Evolutionary conservation across 345 rosid species (phyloP), one percentile per base, ranked within the genome.

Genomic region (Arabidopsis arenosa): DNA sequence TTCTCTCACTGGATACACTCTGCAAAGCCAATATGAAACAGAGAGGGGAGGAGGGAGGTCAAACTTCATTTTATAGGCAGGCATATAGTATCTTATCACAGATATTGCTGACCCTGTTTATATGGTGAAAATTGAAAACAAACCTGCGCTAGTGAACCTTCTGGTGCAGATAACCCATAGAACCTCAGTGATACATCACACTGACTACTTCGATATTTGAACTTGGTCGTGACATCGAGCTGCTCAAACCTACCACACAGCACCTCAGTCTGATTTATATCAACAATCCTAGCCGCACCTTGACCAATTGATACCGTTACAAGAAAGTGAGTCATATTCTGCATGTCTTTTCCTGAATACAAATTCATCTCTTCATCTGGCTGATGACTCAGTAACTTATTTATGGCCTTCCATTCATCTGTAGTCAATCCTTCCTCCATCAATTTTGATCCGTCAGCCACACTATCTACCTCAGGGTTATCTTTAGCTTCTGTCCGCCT

Each of bases 81-180:
- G 57, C 14, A 64, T 64, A 64, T 64, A 57, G 6, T 61, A 56
- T 39, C 36, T 47, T 30, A 48, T 56, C 39, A 18, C 53, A 30
- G 37, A 43, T 39, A 57, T 18, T 56, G 53, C 59, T 37, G 60
- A 76, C 59, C 61, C 61, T 47, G 15, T 14, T 45, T 44, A 35
- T 36, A 23, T 72, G 60, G 59, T 56, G 41, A 63, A 66, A 72
- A 35, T 0, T 37, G 66, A 63, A 78, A 80, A 82, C 92, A 82
- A 82, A 95, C 99, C 99, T 95, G 86, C 35, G 97, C 97, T 81
- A 95, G 88, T 43, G 99, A 88, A 78, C 99, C 99, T 85, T 93
- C 99, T 66, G 99, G 99, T 48, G 91, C 89, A 73, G 96, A 92
- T 82, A 95, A 82, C 68, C 99, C 99, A 86, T 90, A 95, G 69